Evolutionary conservation across 202 grass and related monocot species (phyloP).

Genomic region (Cymbopogon flexuosus): DNA sequence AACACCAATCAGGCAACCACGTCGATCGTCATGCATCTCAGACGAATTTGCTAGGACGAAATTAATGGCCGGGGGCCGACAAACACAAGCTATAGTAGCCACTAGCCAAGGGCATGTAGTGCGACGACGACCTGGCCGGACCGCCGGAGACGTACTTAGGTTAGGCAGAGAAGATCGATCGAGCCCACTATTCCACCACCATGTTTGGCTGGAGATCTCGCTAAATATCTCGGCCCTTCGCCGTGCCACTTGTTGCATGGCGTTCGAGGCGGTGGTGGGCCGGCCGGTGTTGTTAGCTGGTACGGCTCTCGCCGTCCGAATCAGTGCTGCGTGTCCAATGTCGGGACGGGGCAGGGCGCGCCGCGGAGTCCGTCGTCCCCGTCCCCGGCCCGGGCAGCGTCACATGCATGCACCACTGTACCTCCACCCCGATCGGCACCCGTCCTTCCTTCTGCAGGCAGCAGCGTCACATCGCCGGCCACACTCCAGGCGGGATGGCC

Average conservation of each 20-base stretch:
- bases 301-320: background rate
- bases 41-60: background rate
- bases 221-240: constrained; percentile 8
- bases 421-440: background rate
- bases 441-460: background rate
- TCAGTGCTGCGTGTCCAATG: background rate
- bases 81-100: too few species aligned
- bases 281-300: too few species aligned
- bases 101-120: background rate
- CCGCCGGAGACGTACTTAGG: background rate
- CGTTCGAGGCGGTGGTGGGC: background rate
- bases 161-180: background rate
- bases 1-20: background rate
- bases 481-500: background rate
- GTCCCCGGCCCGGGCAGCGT: background rate
- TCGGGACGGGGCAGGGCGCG: background rate
- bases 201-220: background rate
- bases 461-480: background rate
- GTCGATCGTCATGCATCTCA: background rate
- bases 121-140: background rate
- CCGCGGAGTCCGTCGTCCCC: background rate
- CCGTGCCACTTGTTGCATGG: background rate
- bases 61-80: background rate
- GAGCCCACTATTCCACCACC: background rate
- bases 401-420: background rate